phyloP scores from a whole-genome alignment of 2,329 filamentous ascomycete genomes.

The Penicillium oxalicum region DNA sequence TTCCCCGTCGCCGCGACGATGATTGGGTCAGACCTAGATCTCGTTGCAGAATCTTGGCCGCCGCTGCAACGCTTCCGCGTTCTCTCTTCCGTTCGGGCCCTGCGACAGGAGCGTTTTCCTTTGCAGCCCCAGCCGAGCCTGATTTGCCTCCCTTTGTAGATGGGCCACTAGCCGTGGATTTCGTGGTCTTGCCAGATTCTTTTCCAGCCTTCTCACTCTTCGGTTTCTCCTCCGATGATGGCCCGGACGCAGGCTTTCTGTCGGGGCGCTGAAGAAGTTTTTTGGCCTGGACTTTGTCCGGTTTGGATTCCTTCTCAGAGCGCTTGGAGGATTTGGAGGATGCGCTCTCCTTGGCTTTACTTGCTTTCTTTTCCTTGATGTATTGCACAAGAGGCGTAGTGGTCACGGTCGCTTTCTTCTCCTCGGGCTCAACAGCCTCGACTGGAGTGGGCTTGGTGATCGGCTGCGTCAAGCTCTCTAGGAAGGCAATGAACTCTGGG shows the following conservation, averaged over 20 bases:
- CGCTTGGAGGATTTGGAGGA: conserved; percentile 30
- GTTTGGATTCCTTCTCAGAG: conserved; percentile 36
- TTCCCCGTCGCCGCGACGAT: conserved; percentile 38
- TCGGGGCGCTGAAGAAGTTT: conserved; percentile 38
- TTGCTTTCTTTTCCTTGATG: conserved; percentile 85
- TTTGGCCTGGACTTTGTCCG: conserved; percentile 38
- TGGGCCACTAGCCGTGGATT: conserved; percentile 20
- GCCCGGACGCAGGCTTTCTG: conserved; percentile 24
- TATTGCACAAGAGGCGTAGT: conserved; percentile 88
- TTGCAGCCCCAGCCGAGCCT: conserved; percentile 21
- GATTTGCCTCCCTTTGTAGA: conserved; percentile 35
- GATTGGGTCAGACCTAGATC: conserved; percentile 53
- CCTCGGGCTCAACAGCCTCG: conserved; percentile 45
- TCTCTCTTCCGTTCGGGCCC: conserved; percentile 48
- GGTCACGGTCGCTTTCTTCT: conserved; percentile 56
- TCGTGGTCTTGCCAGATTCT: conserved; percentile 55
- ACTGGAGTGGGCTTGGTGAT: conserved; percentile 51
- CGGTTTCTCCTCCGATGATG: conserved; percentile 32
- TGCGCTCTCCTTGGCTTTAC: conserved; percentile 60
- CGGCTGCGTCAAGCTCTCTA: conserved; percentile 77
- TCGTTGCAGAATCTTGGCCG: conserved; percentile 56
- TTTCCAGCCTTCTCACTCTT: conserved; percentile 54
- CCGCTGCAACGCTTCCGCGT: conserved; percentile 48
- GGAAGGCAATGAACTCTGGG: conserved; percentile 87
- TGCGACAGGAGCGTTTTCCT: conserved; percentile 18